Percentiles rank a stretch among this genome's conserved stretches.
Conservation (phyloP, 78 protist species). For the Diacronema lutheri region DNA sequence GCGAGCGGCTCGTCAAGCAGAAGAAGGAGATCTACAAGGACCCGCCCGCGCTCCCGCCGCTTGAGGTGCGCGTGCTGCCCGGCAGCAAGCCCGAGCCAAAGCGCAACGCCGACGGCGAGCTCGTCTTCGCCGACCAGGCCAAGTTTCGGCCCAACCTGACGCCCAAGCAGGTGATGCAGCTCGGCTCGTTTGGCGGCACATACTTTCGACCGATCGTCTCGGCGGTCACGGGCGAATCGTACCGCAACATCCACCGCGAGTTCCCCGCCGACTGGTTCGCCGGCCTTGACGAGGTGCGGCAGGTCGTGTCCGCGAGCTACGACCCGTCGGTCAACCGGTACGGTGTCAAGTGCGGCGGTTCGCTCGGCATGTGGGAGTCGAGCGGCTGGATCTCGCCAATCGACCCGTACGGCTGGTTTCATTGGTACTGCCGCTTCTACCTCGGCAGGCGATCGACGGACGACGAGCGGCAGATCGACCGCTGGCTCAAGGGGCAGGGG, state of each 20-base stretch:
- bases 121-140: too few species aligned
- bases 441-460: background rate
- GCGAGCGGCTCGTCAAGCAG: too few species aligned
- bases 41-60: too few species aligned
- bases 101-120: too few species aligned
- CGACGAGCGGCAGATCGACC: conserved; percentile 1
- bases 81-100: too few species aligned
- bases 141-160: too few species aligned
- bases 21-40: too few species aligned
- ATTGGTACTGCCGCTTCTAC: conserved; percentile 15
- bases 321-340: background rate
- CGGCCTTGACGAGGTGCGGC: background rate
- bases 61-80: too few species aligned
- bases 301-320: background rate
- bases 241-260: background rate
- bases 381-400: background rate
- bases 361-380: conserved; percentile 8
- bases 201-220: too few species aligned
- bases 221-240: too few species aligned
- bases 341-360: background rate
- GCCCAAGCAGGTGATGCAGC: too few species aligned
- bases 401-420: conserved; percentile 15
- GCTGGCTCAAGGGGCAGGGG: background rate
- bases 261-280: conserved; percentile 6
- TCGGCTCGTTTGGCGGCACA: too few species aligned